phyloP scores from a whole-genome alignment of 148 eudicot species.

The Spergularia bocconei region DNA sequence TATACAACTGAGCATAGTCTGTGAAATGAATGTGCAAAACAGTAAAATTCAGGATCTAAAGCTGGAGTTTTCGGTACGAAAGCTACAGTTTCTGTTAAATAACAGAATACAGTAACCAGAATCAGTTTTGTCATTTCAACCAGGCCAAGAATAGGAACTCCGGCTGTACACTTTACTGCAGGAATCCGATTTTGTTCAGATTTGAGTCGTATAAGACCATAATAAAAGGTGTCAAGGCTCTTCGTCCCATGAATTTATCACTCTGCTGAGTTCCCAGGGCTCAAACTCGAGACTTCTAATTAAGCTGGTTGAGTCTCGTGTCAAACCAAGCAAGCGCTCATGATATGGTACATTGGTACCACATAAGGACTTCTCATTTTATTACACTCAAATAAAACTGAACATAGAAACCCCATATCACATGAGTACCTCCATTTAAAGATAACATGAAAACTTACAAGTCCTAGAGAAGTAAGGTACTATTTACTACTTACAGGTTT shows the following conservation, averaged over 20 bases:
- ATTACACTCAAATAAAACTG: background rate
- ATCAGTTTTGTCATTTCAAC: constrained; percentile 23
- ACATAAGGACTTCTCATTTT: background rate
- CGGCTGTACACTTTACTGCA: background rate
- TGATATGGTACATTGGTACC: too few relatives aligned
- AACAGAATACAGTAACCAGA: constrained; percentile 17
- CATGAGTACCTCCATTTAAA: constrained; percentile 14
- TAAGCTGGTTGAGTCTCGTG: too few relatives aligned
- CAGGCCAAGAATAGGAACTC: constrained; percentile 2
- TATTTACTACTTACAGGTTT: constrained; percentile 11
- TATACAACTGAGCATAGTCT: too few relatives aligned
- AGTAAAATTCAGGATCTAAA: constrained; percentile 4
- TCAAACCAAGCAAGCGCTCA: too few relatives aligned
- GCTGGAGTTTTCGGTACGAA: background rate
- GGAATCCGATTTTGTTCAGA: too few relatives aligned
- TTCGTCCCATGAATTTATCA: too few relatives aligned
- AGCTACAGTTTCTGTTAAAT: background rate
- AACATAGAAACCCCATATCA: constrained; percentile 21
- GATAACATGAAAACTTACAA: constrained; percentile 15
- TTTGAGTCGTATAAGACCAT: too few relatives aligned
- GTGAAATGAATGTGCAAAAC: background rate
- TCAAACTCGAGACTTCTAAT: too few relatives aligned
- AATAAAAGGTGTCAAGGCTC: too few relatives aligned
- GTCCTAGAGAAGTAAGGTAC: constrained; percentile 11
- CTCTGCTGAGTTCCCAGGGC: too few relatives aligned